These are phyloP conservation scores for Chlamydomonas reinhardtii DNA, from an alignment of 163 green algal genomes.

Conservation along the genomic window DNA sequence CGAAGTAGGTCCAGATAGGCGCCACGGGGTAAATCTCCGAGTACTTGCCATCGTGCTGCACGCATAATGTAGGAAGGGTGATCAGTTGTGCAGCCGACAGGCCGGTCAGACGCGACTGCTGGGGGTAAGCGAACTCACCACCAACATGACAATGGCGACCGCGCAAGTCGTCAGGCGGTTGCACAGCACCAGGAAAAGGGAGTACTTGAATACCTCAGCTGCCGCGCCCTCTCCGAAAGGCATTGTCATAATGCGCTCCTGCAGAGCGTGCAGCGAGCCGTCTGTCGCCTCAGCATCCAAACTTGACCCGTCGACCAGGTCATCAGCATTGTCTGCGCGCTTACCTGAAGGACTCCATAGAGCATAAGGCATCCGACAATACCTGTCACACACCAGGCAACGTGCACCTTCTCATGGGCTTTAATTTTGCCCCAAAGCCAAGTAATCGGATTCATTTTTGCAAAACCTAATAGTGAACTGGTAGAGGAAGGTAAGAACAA, in stretches of 20 bases:
- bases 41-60: conserved; percentile 58
- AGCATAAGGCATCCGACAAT: conserved; percentile 89
- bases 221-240: conserved; percentile 81
- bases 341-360: conserved; percentile 88
- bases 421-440: conserved; percentile 48
- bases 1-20: conserved; percentile 85
- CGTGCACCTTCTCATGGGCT: conserved; percentile 56
- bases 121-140: conserved; percentile 80
- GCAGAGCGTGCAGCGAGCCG: conserved; percentile 3
- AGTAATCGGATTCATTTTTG: conserved; percentile 38
- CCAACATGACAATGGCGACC: conserved; percentile 63
- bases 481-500: too few species aligned
- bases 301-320: too few species aligned
- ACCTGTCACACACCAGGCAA: conserved; percentile 73
- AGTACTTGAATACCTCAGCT: conserved; percentile 86
- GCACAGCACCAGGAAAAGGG: conserved; percentile 94
- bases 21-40: conserved; percentile 78
- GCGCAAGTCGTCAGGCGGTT: conserved; percentile 90
- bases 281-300: neutral
- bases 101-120: conserved; percentile 39
- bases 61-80: neutral
- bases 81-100: conserved; percentile 76
- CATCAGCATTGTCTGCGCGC: neutral
- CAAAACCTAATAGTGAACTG: too few species aligned
- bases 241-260: conserved; percentile 97